Percentiles rank a stretch among this genome's conserved stretches.
Evolutionary conservation across 768 basidiomycete genomes (phyloP).

Genomic region (Amanita phalloides): DNA sequence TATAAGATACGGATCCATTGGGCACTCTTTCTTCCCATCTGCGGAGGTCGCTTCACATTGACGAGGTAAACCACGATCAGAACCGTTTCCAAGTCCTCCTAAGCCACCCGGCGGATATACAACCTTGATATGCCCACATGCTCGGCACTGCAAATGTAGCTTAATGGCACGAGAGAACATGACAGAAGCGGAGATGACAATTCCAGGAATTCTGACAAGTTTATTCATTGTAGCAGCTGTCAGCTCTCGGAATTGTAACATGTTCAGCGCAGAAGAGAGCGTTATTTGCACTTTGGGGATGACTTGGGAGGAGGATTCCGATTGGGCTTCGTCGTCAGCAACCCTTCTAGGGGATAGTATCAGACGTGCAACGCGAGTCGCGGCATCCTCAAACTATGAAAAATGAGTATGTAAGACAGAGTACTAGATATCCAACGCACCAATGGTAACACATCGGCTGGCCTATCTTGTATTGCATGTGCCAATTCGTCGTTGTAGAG

Average conservation of each 20-base stretch:
- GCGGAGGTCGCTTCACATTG: conserved; percentile 73
- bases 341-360: conserved; percentile 58
- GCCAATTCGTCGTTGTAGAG: conserved; percentile 93
- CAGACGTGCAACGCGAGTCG: conserved; percentile 71
- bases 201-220: conserved; percentile 93
- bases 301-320: conserved; percentile 27
- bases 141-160: conserved; percentile 86
- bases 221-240: conserved; percentile 93
- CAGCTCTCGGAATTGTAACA: conserved; percentile 89
- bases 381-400: conserved; percentile 84
- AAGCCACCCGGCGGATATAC: conserved; percentile 71
- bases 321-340: conserved; percentile 21
- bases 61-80: conserved; percentile 77
- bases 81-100: conserved; percentile 82
- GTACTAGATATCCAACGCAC: conserved; percentile 31
- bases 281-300: conserved; percentile 75
- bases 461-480: conserved; percentile 80
- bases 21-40: conserved; percentile 89
- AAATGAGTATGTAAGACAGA: neutral
- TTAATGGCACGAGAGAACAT: conserved; percentile 90
- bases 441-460: conserved; percentile 80
- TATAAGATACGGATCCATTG: conserved; percentile 92
- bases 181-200: conserved; percentile 94
- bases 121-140: conserved; percentile 71
- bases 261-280: conserved; percentile 81